Percentiles rank a stretch among this genome's conserved stretches.
Conservation (phyloP, 2,329 filamentous ascomycete species). For the Alternaria dauci region DNA sequence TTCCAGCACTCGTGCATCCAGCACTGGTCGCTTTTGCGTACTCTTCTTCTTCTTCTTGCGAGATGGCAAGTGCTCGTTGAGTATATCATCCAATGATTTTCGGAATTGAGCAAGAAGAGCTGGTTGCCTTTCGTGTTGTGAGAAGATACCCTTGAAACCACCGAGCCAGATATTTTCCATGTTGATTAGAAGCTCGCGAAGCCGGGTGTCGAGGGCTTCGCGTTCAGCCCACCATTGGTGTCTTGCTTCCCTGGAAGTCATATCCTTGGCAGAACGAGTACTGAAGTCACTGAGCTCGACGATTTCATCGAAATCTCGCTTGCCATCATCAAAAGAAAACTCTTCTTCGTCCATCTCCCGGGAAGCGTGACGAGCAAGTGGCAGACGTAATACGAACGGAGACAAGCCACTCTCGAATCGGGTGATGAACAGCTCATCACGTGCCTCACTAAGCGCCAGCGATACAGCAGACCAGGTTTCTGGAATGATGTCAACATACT, state of each 20-base stretch:
- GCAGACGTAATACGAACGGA: constrained; percentile 87
- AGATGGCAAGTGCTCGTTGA: constrained; percentile 87
- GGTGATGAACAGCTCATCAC: constrained; percentile 87
- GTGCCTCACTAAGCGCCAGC: constrained; percentile 80
- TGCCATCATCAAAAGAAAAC: constrained; percentile 84
- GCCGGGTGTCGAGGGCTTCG: constrained; percentile 77
- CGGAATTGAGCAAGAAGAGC: constrained; percentile 78
- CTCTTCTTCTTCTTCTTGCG: constrained; percentile 70
- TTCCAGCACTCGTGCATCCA: constrained; percentile 78
- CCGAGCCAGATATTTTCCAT: constrained; percentile 95
- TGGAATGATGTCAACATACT: constrained; percentile 88
- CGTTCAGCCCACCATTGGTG: constrained; percentile 90
- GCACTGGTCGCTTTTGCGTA: constrained; percentile 57
- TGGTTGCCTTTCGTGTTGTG: constrained; percentile 70
- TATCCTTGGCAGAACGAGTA: constrained; percentile 76
- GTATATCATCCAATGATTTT: constrained; percentile 76
- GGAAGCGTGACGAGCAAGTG: constrained; percentile 81
- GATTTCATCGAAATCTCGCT: constrained; percentile 81
- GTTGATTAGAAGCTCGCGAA: constrained; percentile 80
- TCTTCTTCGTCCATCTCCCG: constrained; percentile 81
- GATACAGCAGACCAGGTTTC: constrained; percentile 85
- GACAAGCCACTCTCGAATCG: constrained; percentile 77
- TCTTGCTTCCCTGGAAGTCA: constrained; percentile 77
- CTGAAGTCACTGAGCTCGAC: constrained; percentile 83
- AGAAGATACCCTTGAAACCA: constrained; percentile 94